Base-by-base conservation (phyloP, 2,329 filamentous ascomycete genomes). In the Verticillium nonalfalfae region DNA sequence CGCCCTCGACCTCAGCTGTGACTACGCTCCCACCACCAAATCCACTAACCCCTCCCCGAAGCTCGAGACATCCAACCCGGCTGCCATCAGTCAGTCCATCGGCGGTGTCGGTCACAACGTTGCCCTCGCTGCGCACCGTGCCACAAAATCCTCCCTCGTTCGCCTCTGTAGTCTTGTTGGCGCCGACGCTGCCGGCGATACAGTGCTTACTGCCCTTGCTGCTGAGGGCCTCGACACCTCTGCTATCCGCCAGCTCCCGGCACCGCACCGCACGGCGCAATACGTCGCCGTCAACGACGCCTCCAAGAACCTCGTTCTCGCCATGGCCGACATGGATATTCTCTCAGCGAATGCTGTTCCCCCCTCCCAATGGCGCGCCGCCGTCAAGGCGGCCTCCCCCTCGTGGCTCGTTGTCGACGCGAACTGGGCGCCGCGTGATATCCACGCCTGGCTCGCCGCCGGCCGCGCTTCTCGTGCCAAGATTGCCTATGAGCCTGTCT, bases 241-340 rank as follows among this genome's bases (percentile, higher is more conserved):
- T 11, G 87, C 85, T 50, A 85, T 97, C 58, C 82, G 84, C 63
- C 74, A 80, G 54, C 77, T 78, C 63, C 76, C 73, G 26, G 79
- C 79, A 2, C 80, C 82, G 1, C 81, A 81, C 36, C 84, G 90
- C 61, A 98, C 94, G 1, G 92, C 93, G 0, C 93, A 97, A 73
- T 98, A 98, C 72, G 85, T 98, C 3, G 90, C 94, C 15, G 80
- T 98, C 66, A 99, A 98, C 72, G 90, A 96, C 70, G 80, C 80
- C 0, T 85, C 89, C 63, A 96, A 93, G 73, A 90, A 93, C 65
- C 84, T 99, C 2, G 82, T 93, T n/a, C 76, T 97, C 65, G 94
- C 93, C 56, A 96, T 97, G 91, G 93, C 94, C 4, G 95, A 98
- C 71, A 97, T 98, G 93, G 85, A 81, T 60, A 94, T 97, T 68